phyloP scores from a whole-genome alignment of 2,329 filamentous ascomycete species.

The Phaeoacremonium minimum region DNA sequence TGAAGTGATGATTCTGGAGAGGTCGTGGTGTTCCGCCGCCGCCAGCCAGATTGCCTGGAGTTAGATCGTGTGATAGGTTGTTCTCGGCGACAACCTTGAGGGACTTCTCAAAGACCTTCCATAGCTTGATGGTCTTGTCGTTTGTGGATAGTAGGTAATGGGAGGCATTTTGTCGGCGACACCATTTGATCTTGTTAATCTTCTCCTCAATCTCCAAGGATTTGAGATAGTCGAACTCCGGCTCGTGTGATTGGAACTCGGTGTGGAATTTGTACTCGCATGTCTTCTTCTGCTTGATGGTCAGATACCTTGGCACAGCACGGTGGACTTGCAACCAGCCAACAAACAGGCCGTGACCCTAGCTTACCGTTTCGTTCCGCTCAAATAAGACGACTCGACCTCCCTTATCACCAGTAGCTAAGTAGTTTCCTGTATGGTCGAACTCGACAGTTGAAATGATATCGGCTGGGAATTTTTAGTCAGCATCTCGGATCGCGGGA shows the following conservation, averaged over 20 bases:
- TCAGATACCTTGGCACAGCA: conserved; percentile 22
- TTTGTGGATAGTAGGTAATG: conserved; percentile 98
- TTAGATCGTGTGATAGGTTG: conserved; percentile 92
- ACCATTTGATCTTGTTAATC: conserved; percentile 99
- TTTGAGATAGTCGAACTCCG: conserved; percentile 98
- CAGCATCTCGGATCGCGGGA: too few species aligned
- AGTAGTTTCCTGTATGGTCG: conserved; percentile 84
- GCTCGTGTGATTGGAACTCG: conserved; percentile 98
- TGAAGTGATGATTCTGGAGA: conserved; percentile 73
- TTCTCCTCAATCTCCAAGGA: conserved; percentile 99
- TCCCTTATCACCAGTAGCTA: conserved; percentile 87
- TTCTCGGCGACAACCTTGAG: conserved; percentile 98
- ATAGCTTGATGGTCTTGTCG: conserved; percentile 99
- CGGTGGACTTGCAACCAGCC: not conserved
- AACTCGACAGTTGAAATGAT: conserved; percentile 92
- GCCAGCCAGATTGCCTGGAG: conserved; percentile 67
- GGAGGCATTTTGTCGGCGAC: conserved; percentile 93
- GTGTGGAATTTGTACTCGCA: conserved; percentile 99
- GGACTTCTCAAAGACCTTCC: conserved; percentile 99
- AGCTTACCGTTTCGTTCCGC: conserved; percentile 87
- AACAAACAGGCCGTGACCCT: not conserved
- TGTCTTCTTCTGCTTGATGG: conserved; percentile 79
- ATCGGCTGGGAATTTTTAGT: conserved; percentile 55
- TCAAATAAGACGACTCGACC: conserved; percentile 83
- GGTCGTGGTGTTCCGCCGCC: conserved; percentile 75